Base-by-base conservation (phyloP, 805 yeast species). In the Candida saitoana region DNA sequence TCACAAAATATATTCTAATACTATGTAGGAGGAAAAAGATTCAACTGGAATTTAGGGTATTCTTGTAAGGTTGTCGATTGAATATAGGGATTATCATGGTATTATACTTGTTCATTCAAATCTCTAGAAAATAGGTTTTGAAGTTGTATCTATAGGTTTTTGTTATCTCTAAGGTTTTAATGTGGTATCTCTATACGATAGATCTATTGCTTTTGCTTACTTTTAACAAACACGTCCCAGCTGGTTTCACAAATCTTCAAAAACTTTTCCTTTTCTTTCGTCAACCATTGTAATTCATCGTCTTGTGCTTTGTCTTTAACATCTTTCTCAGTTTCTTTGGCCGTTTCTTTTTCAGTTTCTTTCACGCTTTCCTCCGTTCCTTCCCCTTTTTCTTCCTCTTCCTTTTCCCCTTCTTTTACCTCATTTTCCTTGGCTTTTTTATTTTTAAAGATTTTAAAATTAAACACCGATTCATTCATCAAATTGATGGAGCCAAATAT, bases 161-260 rank as follows among this genome's bases (percentile, higher is more conserved):
- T n/a, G n/a, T n/a, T n/a, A n/a, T n/a, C n/a, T n/a, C n/a, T n/a
- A n/a, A n/a, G n/a, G n/a, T n/a, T n/a, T n/a, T n/a, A n/a, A n/a
- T n/a, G n/a, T n/a, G n/a, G n/a, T n/a, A n/a, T n/a, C n/a, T n/a
- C n/a, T n/a, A n/a, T n/a, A n/a, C n/a, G n/a, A n/a, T n/a, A n/a
- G n/a, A n/a, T n/a, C n/a, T 18, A 36, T 36, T 24, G 32, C 18
- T n/a, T 14, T 5, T 12, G 19, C 31, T 22, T 36, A 7, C 19
- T 36, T 4, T 42, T 41, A 17, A 62, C 52, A 49, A 63, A 67
- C 48, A 64, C 62, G 43, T 69, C 71, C 75, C 75, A 69, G 32
- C 67, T 63, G 16, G 71, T 67, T 44, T 64, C 72, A 48, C 75
- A 69, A 25, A 69, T 61, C 48, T 65, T 63, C 49, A 69, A 44